Evolutionary conservation across 495 filamentous ascomycete species (phyloP).

Genomic region (Lophiotrema nucula): DNA sequence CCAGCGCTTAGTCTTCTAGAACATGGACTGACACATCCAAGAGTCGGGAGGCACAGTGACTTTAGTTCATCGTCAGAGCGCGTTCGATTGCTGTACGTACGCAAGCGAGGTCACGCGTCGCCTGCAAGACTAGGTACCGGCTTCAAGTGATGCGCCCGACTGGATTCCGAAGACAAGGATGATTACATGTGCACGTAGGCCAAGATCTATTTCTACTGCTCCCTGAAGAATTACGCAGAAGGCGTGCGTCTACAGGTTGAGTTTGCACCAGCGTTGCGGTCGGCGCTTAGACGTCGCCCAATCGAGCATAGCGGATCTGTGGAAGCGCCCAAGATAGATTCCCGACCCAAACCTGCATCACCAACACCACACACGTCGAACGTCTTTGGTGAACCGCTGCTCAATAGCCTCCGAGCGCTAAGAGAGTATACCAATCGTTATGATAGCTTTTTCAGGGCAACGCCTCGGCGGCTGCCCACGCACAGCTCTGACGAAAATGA

Average conservation of each 20-base stretch:
- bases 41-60: too few species aligned
- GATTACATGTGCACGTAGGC: slow-evolving; percentile 19
- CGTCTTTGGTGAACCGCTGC: slow-evolving; percentile 21
- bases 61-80: too few species aligned
- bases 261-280: too few species aligned
- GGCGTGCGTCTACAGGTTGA: slow-evolving; percentile 14
- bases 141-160: not conserved
- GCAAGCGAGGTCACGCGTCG: too few species aligned
- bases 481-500: slow-evolving; percentile 24
- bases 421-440: slow-evolving; percentile 20
- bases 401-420: slow-evolving; percentile 20
- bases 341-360: slow-evolving; percentile 16
- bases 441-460: slow-evolving; percentile 12
- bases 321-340: slow-evolving; percentile 19
- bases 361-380: slow-evolving; percentile 13
- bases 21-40: too few species aligned
- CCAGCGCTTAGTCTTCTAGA: too few species aligned
- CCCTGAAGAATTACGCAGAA: slow-evolving; percentile 8
- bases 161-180: slow-evolving; percentile 11
- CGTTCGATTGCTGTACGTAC: too few species aligned
- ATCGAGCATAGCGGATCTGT: slow-evolving; percentile 3
- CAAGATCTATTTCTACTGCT: slow-evolving; percentile 22
- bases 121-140: too few species aligned
- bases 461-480: slow-evolving; percentile 34
- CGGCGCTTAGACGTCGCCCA: slow-evolving; percentile 13